Evolutionary conservation across 306 rosid genomes (phyloP), one percentile per base, ranked within the genome.

Genomic region (Psophocarpus tetragonolobus): DNA sequence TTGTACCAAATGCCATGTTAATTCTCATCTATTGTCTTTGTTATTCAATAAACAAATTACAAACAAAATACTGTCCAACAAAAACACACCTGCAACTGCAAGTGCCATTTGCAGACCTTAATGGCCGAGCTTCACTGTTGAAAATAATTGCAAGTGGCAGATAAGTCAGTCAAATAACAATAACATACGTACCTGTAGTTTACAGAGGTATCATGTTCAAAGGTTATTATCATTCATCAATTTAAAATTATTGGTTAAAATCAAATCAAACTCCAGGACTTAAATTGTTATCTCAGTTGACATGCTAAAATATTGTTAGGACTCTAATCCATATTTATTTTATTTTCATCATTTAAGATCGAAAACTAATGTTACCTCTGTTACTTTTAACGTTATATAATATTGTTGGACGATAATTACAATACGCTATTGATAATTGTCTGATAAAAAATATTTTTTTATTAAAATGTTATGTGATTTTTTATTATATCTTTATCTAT

Each of bases 91-190:
- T n/a, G n/a, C n/a, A n/a, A n/a, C 36, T 48, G 20, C 74, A 69
- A 50, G 74, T 76, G 73, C 53, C 81, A 75, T 14, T 75, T 75
- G 77, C 47, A 65, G 38, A 32, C 27, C 29, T 11, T 24, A 41
- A 20, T 73, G 78, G 44, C 53, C 14, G 21, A 71, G 35, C 14
- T 41, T 57, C 21, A 51, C 10, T 45, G 38, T 56, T 60, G 64
- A 71, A 69, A 62, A 51, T 20, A 39, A 27, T 80, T 29, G 75
- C 66, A 42, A 74, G 76, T 56, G 62, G 61, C 35, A 53, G 29
- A 53, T 20, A 8, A 53, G 4, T 53, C 53, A 65, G 79, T 64
- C 57, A 56, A 45, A 62, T 44, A n/a, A n/a, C n/a, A n/a, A n/a
- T n/a, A n/a, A n/a, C n/a, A n/a, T n/a, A n/a, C n/a, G n/a, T n/a